These are phyloP conservation scores for Paraglomus brasilianum DNA, from an alignment of 192 early-diverging fungal species.

Conservation along the genomic window DNA sequence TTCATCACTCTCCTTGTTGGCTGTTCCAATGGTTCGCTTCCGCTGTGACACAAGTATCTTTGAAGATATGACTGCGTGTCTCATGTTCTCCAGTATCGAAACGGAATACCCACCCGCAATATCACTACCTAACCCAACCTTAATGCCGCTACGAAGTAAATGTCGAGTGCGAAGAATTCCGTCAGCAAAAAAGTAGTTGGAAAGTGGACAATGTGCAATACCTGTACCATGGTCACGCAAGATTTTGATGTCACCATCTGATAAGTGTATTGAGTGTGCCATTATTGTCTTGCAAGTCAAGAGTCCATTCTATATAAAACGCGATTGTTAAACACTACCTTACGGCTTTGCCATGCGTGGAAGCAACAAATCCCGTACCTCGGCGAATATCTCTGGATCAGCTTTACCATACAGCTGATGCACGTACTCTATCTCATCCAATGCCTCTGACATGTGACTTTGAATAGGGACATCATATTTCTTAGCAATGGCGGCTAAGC, in stretches of 20 bases:
- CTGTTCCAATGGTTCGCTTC: constrained; percentile 40
- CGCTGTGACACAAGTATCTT: constrained; percentile 36
- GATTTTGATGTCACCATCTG: constrained; percentile 53
- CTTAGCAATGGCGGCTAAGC: constrained; percentile 58
- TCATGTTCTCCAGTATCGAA: constrained; percentile 74
- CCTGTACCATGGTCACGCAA: constrained; percentile 56
- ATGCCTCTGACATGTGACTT: constrained; percentile 72
- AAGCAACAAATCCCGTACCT: constrained; percentile 5
- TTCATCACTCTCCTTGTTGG: too few relatives aligned
- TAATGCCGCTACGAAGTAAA: constrained; percentile 54
- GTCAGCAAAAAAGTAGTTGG: constrained; percentile 69
- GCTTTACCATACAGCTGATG: constrained; percentile 55
- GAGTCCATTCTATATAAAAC: constrained; percentile 42
- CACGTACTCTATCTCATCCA: constrained; percentile 63
- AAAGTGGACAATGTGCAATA: constrained; percentile 74
- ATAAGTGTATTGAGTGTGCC: constrained; percentile 81
- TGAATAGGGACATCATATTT: constrained; percentile 68
- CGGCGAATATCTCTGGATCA: background rate
- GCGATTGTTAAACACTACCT: constrained; percentile 56
- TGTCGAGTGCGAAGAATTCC: constrained; percentile 66
- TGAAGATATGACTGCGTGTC: constrained; percentile 62
- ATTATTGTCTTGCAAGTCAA: constrained; percentile 65
- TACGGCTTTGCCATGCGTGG: constrained; percentile 46
- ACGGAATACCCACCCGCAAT: constrained; percentile 76
- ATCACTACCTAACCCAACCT: constrained; percentile 82